These are phyloP conservation scores for Globisporangium ultimum DNA, from an alignment of 352 stramenopile species.

Conservation along the genomic window DNA sequence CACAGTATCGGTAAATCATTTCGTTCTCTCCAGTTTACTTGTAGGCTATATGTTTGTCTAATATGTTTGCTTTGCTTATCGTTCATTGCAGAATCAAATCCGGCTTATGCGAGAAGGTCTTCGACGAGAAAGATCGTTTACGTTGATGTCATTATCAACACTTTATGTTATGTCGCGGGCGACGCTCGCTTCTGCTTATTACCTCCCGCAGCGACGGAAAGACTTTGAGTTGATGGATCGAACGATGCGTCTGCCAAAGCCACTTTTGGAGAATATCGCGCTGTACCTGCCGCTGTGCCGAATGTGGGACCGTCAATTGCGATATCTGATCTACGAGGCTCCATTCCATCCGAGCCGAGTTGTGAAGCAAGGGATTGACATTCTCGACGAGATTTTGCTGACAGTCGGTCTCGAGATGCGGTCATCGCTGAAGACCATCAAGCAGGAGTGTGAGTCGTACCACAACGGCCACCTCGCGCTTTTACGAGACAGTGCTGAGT, in stretches of 20 bases:
- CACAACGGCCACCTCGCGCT: conserved; percentile 65
- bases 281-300: conserved; percentile 68
- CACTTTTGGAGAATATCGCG: conserved; percentile 78
- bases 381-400: conserved; percentile 80
- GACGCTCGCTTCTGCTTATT: conserved; percentile 32
- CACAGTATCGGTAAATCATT: conserved; percentile 50
- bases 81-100: conserved; percentile 58
- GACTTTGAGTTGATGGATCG: conserved; percentile 58
- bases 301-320: conserved; percentile 78
- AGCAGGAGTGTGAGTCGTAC: conserved; percentile 33
- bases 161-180: conserved; percentile 64
- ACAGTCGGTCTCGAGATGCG: conserved; percentile 69
- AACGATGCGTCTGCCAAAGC: conserved; percentile 68
- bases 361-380: conserved; percentile 73
- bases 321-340: conserved; percentile 77
- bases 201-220: conserved; percentile 39
- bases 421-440: conserved; percentile 46
- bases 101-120: conserved; percentile 75
- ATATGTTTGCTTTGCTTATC: background rate
- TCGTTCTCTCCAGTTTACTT: background rate
- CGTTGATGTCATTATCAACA: conserved; percentile 69
- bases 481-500: conserved; percentile 65
- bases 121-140: conserved; percentile 62
- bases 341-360: conserved; percentile 70
- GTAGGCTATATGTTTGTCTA: background rate